These are phyloP conservation scores for Tolypocladium inflatum DNA, from an alignment of 2,329 filamentous ascomycete species.

Conservation along the genomic window DNA sequence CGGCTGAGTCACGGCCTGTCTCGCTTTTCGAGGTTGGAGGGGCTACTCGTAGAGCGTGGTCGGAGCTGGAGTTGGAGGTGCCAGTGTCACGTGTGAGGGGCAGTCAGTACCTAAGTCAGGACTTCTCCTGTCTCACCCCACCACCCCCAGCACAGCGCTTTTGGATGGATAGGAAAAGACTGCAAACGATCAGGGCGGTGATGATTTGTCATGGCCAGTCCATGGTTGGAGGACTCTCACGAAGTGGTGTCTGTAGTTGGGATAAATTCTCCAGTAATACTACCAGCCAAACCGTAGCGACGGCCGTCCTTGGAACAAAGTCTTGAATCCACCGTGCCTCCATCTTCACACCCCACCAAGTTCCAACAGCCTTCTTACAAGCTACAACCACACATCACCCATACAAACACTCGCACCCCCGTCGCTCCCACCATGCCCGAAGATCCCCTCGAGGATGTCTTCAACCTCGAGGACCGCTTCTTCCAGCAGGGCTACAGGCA, in stretches of 20 bases:
- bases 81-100: constrained; percentile 4
- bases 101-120: not conserved
- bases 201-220: too few relatives aligned
- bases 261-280: not conserved
- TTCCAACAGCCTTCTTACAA: not conserved
- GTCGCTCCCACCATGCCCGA: not conserved
- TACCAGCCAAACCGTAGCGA: too few relatives aligned
- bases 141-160: not conserved
- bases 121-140: not conserved
- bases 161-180: too few relatives aligned
- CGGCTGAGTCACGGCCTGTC: constrained; percentile 1
- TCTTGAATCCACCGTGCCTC: not conserved
- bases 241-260: too few relatives aligned
- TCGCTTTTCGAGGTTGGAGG: not conserved
- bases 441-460: constrained; percentile 47
- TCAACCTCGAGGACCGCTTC: constrained; percentile 58
- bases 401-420: not conserved
- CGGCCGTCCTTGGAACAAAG: too few relatives aligned
- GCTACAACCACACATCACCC: not conserved
- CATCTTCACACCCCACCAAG: not conserved
- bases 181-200: too few relatives aligned
- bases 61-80: not conserved
- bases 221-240: too few relatives aligned
- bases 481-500: constrained; percentile 74
- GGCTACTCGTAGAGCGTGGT: not conserved